phyloP scores from a whole-genome alignment of 2,329 filamentous ascomycete species.

The Nothophoma quercina region DNA sequence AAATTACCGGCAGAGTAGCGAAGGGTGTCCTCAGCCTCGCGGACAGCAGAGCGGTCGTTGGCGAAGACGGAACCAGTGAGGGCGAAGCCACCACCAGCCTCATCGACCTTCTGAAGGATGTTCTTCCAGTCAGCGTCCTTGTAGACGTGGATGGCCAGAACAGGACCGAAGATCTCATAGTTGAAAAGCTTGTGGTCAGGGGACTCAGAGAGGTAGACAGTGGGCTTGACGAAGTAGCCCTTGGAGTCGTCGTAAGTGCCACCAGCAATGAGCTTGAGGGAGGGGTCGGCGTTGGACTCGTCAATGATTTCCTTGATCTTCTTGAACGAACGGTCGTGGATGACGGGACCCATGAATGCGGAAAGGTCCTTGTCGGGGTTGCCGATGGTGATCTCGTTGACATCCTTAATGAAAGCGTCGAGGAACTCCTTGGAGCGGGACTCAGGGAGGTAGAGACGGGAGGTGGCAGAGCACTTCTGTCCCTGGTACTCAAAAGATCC shows the following conservation, averaged over 20 bases:
- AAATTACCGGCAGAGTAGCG: conserved; percentile 80
- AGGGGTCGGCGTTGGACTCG: conserved; percentile 73
- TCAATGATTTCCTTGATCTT: conserved; percentile 79
- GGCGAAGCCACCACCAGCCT: conserved; percentile 73
- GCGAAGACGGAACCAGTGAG: conserved; percentile 80
- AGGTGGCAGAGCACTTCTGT: conserved; percentile 87
- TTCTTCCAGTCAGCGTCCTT: conserved; percentile 65
- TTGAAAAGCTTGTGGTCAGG: conserved; percentile 75
- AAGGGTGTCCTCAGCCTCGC: conserved; percentile 72
- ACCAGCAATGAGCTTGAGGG: conserved; percentile 74
- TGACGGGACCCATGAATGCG: conserved; percentile 86
- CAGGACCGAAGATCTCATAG: conserved; percentile 81
- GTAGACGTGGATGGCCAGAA: conserved; percentile 79
- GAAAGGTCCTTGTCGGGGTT: conserved; percentile 68
- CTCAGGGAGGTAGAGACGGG: conserved; percentile 76
- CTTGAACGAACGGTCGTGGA: conserved; percentile 79
- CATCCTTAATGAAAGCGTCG: conserved; percentile 69
- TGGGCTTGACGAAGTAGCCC: conserved; percentile 83
- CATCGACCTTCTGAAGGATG: conserved; percentile 65
- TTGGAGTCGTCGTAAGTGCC: conserved; percentile 77
- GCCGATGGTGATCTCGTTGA: conserved; percentile 73
- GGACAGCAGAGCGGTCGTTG: conserved; percentile 68
- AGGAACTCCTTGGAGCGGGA: conserved; percentile 76
- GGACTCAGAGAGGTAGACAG: conserved; percentile 76
- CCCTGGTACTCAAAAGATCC: conserved; percentile 89